Evolutionary conservation across 495 filamentous ascomycete genomes (phyloP).

Genomic region (Margaritispora aquatica): DNA sequence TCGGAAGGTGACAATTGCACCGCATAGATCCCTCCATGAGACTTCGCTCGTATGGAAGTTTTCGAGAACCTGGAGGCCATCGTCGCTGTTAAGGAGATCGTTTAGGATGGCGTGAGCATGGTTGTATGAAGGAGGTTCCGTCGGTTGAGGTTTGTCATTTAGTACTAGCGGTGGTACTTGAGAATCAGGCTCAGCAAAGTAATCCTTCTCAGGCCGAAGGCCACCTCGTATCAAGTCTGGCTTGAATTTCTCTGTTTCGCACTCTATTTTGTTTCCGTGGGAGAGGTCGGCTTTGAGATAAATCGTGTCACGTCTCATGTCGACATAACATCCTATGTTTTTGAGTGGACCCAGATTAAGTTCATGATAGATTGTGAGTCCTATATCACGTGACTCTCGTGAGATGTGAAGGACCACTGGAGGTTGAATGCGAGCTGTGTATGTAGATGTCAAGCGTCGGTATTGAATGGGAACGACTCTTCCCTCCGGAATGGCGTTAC

Average conservation of each 20-base stretch:
- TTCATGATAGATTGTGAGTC: conserved; percentile 7
- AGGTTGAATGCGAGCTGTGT: neutral
- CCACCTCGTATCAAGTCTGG: too few relatives aligned
- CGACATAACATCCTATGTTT: conserved; percentile 4
- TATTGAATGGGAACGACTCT: conserved; percentile 4
- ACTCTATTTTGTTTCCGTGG: neutral
- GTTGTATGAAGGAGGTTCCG: neutral
- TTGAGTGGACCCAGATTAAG: neutral
- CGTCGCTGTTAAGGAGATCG: neutral
- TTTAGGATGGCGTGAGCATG: neutral
- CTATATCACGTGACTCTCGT: conserved; percentile 5
- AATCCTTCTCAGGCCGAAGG: too few relatives aligned
- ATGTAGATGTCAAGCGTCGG: neutral
- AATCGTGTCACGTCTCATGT: conserved; percentile 1
- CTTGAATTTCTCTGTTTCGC: too few relatives aligned
- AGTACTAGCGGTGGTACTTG: too few relatives aligned
- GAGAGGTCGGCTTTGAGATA: neutral
- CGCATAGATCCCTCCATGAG: neutral
- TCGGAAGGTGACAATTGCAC: neutral
- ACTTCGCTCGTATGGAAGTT: neutral
- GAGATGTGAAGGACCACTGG: conserved; percentile 1
- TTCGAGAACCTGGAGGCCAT: neutral
- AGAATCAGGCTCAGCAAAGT: too few relatives aligned
- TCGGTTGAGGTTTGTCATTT: too few relatives aligned
- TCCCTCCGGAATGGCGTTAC: neutral